A percentile compares a stretch with the other conserved stretches of the same genome.
These are phyloP conservation scores for Mrakia hoshinonis DNA, from an alignment of 768 basidiomycete genomes.

Conservation along the genomic window DNA sequence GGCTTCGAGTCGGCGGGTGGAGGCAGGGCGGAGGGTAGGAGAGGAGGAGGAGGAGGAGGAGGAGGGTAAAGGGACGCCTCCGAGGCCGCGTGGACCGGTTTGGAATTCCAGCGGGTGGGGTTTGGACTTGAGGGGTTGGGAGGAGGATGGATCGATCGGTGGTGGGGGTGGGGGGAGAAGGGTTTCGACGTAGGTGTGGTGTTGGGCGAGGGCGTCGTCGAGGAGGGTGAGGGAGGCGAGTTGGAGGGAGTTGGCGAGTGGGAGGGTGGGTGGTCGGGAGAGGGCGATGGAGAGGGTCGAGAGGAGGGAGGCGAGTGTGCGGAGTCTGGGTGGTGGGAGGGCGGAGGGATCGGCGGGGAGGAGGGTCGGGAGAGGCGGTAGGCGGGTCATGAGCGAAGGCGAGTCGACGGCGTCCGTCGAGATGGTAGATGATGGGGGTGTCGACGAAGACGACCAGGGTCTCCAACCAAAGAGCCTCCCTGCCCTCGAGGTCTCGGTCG, in stretches of 20 bases:
- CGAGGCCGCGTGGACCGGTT: too few relatives aligned
- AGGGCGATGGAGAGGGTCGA: slow-evolving; percentile 9
- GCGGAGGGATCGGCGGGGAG: neutral
- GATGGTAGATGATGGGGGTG: neutral
- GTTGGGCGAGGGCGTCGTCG: neutral
- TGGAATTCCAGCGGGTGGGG: too few relatives aligned
- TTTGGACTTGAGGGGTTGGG: too few relatives aligned
- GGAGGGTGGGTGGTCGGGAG: slow-evolving; percentile 7
- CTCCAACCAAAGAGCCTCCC: neutral
- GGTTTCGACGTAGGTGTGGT: neutral
- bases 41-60: neutral
- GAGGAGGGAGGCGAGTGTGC: slow-evolving; percentile 13
- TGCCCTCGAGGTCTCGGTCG: neutral
- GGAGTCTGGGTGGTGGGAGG: slow-evolving; percentile 11
- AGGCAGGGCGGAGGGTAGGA: neutral
- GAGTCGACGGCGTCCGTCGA: neutral
- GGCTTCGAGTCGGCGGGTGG: neutral
- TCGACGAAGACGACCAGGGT: neutral
- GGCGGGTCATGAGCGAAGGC: neutral
- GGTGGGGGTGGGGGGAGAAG: neutral
- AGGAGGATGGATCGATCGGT: neutral
- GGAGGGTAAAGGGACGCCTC: too few relatives aligned
- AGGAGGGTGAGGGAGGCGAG: neutral
- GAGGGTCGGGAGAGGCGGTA: neutral
- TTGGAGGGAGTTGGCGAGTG: neutral